Evolutionary conservation across 1,139 yeast species (phyloP).

Genomic region (Pichia sp.): DNA sequence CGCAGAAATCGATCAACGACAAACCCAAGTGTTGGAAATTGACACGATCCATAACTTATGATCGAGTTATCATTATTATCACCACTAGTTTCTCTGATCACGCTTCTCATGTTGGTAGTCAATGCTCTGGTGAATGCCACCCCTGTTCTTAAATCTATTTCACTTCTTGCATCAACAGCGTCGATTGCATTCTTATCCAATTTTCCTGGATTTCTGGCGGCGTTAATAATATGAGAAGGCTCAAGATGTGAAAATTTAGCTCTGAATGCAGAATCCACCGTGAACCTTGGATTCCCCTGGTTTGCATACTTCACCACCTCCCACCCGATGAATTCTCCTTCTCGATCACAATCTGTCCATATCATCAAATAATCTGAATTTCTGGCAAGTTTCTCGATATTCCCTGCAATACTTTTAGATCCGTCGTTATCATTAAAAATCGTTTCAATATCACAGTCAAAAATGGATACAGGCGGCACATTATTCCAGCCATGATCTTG

Average conservation of each 20-base stretch:
- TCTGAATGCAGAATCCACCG: constrained; percentile 52
- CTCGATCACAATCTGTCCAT: constrained; percentile 99
- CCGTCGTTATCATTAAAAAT: constrained; percentile 36
- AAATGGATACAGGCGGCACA: constrained; percentile 63
- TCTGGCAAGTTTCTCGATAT: constrained; percentile 67
- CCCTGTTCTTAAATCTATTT: constrained; percentile 87
- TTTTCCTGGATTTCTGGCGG: constrained; percentile 65
- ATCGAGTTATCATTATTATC: constrained; percentile 21
- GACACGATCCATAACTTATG: constrained; percentile 91
- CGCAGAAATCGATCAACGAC: constrained; percentile 91
- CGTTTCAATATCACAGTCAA: constrained; percentile 63
- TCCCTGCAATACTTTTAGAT: constrained; percentile 56
- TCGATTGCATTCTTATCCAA: constrained; percentile 71
- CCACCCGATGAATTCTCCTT: constrained; percentile 94
- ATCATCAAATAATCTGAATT: constrained; percentile 68
- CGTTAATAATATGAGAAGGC: constrained; percentile 64
- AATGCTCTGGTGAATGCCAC: constrained; percentile 82
- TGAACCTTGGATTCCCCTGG: constrained; percentile 49
- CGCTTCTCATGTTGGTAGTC: constrained; percentile 39
- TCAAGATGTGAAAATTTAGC: constrained; percentile 91
- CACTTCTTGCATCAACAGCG: constrained; percentile 86
- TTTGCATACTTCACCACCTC: constrained; percentile 74
- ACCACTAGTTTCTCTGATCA: not conserved
- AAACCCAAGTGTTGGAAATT: constrained; percentile 95
- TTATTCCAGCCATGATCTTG: constrained; percentile 65